phyloP scores from a whole-genome alignment of 2,329 filamentous ascomycete genomes.

The Leptographium flavum region DNA sequence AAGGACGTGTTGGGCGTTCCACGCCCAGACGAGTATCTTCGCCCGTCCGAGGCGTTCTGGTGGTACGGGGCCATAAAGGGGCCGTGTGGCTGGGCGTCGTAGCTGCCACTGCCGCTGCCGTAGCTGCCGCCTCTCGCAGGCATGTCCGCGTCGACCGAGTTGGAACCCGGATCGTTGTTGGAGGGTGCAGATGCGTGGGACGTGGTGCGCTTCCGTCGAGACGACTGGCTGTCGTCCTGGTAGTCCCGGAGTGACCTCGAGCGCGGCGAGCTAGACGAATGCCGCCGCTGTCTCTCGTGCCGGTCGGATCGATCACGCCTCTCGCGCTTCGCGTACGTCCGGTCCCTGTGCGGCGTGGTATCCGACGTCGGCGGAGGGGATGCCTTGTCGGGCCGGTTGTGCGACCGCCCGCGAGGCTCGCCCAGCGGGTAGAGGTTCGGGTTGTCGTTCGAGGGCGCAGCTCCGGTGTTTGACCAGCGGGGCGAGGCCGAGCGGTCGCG shows the following conservation, averaged over 20 bases:
- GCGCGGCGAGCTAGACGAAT: background rate
- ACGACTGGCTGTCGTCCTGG: background rate
- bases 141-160: constrained; percentile 38
- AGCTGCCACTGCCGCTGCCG: constrained; percentile 3
- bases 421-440: constrained; percentile 9
- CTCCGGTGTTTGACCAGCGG: constrained; percentile 3
- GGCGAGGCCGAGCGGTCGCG: constrained; percentile 16
- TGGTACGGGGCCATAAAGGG: background rate
- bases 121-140: constrained; percentile 27
- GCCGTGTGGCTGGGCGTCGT: background rate
- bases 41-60: constrained; percentile 1
- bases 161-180: constrained; percentile 28
- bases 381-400: background rate
- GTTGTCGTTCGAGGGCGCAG: constrained; percentile 7
- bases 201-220: constrained; percentile 23
- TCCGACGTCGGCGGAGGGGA: constrained; percentile 10
- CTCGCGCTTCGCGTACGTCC: too few species aligned
- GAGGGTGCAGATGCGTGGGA: constrained; percentile 20
- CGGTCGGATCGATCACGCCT: too few species aligned
- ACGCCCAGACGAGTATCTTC: constrained; percentile 19
- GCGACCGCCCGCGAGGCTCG: constrained; percentile 11
- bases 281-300: background rate
- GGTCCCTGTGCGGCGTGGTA: constrained; percentile 8
- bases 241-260: background rate
- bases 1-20: constrained; percentile 29